phyloP scores from a whole-genome alignment of 2,329 filamentous ascomycete genomes.

The Phaeosphaeriaceae sp. region DNA sequence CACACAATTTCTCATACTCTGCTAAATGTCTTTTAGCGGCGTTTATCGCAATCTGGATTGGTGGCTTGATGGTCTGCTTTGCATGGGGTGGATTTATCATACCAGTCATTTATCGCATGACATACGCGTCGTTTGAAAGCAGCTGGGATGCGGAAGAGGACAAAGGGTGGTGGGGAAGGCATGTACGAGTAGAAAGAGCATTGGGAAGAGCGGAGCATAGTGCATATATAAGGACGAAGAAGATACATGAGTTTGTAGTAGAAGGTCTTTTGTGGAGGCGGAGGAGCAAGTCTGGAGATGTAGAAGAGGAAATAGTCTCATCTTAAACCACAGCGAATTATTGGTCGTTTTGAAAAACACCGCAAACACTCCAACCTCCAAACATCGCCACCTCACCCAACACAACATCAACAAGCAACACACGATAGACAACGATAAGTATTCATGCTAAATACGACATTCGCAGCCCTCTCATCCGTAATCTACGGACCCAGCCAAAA shows the following conservation, averaged over 20 bases:
- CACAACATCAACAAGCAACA: no score
- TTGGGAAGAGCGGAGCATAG: background rate
- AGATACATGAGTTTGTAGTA: background rate
- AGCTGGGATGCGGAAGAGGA: background rate
- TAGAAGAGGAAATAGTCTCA: no score
- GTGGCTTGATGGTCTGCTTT: background rate
- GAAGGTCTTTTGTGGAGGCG: no score
- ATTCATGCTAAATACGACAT: no score
- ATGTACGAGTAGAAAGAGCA: background rate
- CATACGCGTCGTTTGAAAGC: conserved; percentile 6
- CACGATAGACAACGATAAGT: no score
- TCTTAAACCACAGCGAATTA: no score
- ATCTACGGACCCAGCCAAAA: no score
- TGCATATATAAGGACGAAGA: background rate
- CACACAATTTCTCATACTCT: background rate
- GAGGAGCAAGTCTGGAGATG: no score
- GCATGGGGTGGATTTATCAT: conserved; percentile 4
- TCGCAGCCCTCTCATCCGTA: no score
- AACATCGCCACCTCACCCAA: no score
- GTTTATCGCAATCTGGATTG: background rate
- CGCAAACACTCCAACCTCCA: no score
- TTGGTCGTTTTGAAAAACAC: no score
- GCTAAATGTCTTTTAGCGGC: background rate
- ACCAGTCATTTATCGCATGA: conserved; percentile 4
- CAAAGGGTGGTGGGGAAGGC: conserved; percentile 5